Evolutionary conservation across 352 stramenopile genomes (phyloP), one percentile per base, ranked within the genome.

Genomic region (Phytopythium helicoides): DNA sequence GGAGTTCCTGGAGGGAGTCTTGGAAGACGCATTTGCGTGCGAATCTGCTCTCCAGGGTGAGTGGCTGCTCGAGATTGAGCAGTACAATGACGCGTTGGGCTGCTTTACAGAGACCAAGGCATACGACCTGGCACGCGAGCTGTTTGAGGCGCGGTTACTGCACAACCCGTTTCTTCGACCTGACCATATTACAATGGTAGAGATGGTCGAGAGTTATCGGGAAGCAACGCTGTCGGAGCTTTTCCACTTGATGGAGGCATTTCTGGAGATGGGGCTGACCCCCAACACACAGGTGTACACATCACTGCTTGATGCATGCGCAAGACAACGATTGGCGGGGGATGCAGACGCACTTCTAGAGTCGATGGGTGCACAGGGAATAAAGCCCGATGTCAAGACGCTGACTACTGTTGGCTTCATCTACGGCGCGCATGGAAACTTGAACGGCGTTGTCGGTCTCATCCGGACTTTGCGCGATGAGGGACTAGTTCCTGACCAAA

Each of bases 31-130:
- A 16, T 83, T 73, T 33, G 47, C 58, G 15, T 66, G 68, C 28
- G 81, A 92, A 37, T 48, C 73, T n/a, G 48, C 64, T 8, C 39
- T 72, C 10, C 53, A 54, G 10, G 70, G 75, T 15, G 42, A 47
- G 3, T 92, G 81, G 81, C 74, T 74, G 57, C 61, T 92, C 16
- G 64, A 68, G 22, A 56, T 89, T 1, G 63, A 80, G 58, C 80
- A 89, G 60, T 92, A 90, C 61, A 92, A 92, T 53, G 79, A 89
- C 48, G 81, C 81, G 19, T 58, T 92, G 14, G 76, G 77, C 15
- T 89, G 79, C 54, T 82, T 86, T 54, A 75, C 79, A 14, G 69
- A 65, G 10, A 76, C 71, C 10, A 68, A 73, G 46, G 55, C 40
- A 39, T 72, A 66, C 19, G 76, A 87, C 1, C 56, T 66, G 52